Evolutionary conservation across 176 grass and related monocot species (phyloP), one percentile per base, ranked within the genome.

Genomic region (Triticum urartu): DNA sequence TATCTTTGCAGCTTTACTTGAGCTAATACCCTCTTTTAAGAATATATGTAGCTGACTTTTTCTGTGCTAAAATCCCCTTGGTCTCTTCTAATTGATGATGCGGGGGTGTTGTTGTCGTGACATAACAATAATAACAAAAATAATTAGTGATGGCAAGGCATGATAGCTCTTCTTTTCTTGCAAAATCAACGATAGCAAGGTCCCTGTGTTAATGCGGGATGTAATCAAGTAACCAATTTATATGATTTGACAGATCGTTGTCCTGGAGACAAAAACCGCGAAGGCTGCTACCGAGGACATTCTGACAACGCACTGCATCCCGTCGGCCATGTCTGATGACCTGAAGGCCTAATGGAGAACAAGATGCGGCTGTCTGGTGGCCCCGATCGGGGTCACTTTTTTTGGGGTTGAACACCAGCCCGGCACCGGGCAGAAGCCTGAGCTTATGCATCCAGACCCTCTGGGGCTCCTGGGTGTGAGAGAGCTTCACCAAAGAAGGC

Each of bases 221-320:
- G 20, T 77, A 54, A 20, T 63, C 52, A 62, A 9, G 3, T 65
- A 65, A 85, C 64, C 64, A 35, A 77, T 64, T 54, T 54, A 22
- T 72, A 71, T 88, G 56, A 79, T 86, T 86, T 87, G 81, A 85
- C 84, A 98, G 97, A 95, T 96, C 90, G 96, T 95, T 40, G 94
- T 98, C 71, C 94, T 98, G 0, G 74, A 98, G 81, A 92, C 85
- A 68, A 96, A 92, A 79, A 94, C 92, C 80, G 97, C 97, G 0
- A 95, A 98, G 89, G 97, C 92, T 83, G 97, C 97, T 61, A 98
- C 97, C 22, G 66, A 84, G 22, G 94, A 94, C 82, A 96, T 98
- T 84, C 89, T 94, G 42, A 88, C 90, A 10, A 98, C 89, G 10
- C 92, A 98, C 86, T 98, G 97, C 76, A 98, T 98, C 92, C 92